Percentiles rank a stretch among this genome's conserved stretches.
phyloP scores from a whole-genome alignment of 352 stramenopile genomes.

The Pythium grandisporangium region DNA sequence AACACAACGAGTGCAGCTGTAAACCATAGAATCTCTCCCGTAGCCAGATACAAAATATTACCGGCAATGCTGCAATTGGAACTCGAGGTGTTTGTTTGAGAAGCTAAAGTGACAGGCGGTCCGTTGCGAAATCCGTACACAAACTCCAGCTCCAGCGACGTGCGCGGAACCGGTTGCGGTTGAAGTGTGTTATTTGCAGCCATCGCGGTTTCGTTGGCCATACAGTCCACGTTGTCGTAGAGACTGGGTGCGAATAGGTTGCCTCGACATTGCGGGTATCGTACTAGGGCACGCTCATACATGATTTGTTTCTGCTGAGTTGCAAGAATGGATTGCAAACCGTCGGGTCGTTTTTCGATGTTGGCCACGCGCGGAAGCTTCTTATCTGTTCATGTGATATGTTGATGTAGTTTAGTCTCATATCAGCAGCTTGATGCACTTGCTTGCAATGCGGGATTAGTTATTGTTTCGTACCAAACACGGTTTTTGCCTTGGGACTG shows the following conservation, averaged over 20 bases:
- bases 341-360: constrained; percentile 53
- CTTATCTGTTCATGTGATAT: constrained; percentile 60
- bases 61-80: constrained; percentile 29
- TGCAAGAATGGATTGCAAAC: constrained; percentile 23
- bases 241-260: constrained; percentile 52
- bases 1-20: constrained; percentile 45
- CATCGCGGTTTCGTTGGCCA: neutral
- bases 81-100: constrained; percentile 8
- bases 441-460: no score
- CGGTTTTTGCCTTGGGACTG: constrained; percentile 46
- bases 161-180: constrained; percentile 15
- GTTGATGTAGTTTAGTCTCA: neutral
- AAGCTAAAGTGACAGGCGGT: constrained; percentile 5
- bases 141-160: constrained; percentile 44
- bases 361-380: constrained; percentile 56
- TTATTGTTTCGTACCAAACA: constrained; percentile 52
- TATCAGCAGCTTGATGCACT: neutral
- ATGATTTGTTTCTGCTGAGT: constrained; percentile 51
- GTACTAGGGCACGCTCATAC: constrained; percentile 50
- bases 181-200: neutral
- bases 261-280: constrained; percentile 57
- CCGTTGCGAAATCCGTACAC: constrained; percentile 51
- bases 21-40: constrained; percentile 58
- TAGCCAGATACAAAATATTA: constrained; percentile 42
- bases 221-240: constrained; percentile 25